A percentile compares a stretch with the other conserved stretches of the same genome.
phyloP scores from a whole-genome alignment of 2,329 filamentous ascomycete genomes.

The Ophiocordyceps camponoti-saundersi region DNA sequence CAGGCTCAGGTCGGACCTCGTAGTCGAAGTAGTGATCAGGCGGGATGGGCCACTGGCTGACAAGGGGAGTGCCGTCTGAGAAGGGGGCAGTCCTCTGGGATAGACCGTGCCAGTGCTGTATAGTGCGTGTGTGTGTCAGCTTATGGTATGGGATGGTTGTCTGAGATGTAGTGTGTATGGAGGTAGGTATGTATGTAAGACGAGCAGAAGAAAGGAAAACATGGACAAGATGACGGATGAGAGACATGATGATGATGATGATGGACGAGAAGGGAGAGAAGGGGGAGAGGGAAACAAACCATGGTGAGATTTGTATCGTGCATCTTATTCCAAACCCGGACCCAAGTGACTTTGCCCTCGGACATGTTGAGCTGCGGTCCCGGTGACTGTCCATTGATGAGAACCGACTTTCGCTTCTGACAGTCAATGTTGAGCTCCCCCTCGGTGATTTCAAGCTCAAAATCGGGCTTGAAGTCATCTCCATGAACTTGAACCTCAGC shows the following conservation, averaged over 20 bases:
- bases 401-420: constrained; percentile 24
- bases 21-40: constrained; percentile 48
- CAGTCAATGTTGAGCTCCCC: constrained; percentile 27
- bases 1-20: constrained; percentile 33
- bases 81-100: constrained; percentile 41
- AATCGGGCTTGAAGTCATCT: constrained; percentile 2
- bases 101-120: constrained; percentile 50
- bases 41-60: constrained; percentile 49
- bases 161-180: not conserved
- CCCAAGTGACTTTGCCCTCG: constrained; percentile 33
- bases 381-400: constrained; percentile 35
- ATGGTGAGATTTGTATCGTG: constrained; percentile 33
- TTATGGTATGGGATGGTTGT: too few species aligned
- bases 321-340: constrained; percentile 42
- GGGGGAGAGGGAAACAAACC: constrained; percentile 14
- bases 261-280: too few species aligned
- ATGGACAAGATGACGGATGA: too few species aligned
- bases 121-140: not conserved
- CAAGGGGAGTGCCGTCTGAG: constrained; percentile 42
- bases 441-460: constrained; percentile 1
- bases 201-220: not conserved
- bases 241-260: too few species aligned
- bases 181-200: not conserved
- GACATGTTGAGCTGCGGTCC: constrained; percentile 30
- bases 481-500: constrained; percentile 1